Evolutionary conservation across 495 filamentous ascomycete genomes (phyloP).

Genomic region (Evernia prunastri): DNA sequence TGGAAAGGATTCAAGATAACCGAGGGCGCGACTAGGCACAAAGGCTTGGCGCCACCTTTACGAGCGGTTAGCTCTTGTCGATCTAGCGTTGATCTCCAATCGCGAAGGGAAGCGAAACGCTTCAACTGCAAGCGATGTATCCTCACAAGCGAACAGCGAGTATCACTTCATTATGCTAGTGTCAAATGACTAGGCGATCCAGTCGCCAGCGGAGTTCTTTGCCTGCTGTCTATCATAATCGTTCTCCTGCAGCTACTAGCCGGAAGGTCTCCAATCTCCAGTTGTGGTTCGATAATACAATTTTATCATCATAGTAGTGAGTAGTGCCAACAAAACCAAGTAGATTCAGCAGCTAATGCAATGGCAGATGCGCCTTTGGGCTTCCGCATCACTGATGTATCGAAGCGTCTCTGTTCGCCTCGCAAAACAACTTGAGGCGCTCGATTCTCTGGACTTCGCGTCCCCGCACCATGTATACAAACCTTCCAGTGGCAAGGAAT

Average conservation of each 20-base stretch:
- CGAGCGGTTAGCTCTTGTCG: too few species aligned
- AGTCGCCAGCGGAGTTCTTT: background rate
- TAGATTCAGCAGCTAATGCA: background rate
- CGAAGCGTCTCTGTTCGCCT: background rate
- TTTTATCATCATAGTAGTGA: background rate
- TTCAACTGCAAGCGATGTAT: too few species aligned
- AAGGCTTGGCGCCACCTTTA: too few species aligned
- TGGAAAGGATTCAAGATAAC: too few species aligned
- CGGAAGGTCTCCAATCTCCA: background rate
- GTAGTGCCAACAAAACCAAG: background rate
- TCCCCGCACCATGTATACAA: background rate
- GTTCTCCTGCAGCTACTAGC: background rate
- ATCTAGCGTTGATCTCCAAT: too few species aligned
- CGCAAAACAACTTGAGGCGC: background rate
- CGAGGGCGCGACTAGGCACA: too few species aligned
- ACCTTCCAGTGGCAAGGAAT: background rate
- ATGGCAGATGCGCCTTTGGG: background rate
- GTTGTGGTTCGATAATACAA: background rate
- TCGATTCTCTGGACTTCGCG: background rate
- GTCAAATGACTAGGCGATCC: background rate
- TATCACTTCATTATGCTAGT: too few species aligned
- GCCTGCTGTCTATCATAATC: background rate
- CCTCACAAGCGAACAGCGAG: too few species aligned
- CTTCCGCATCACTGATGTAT: background rate
- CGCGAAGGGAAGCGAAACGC: too few species aligned